Percentiles rank a stretch among this genome's conserved stretches.
Conservation (phyloP, 179 eudicot species). For the Camellia oleifera region DNA sequence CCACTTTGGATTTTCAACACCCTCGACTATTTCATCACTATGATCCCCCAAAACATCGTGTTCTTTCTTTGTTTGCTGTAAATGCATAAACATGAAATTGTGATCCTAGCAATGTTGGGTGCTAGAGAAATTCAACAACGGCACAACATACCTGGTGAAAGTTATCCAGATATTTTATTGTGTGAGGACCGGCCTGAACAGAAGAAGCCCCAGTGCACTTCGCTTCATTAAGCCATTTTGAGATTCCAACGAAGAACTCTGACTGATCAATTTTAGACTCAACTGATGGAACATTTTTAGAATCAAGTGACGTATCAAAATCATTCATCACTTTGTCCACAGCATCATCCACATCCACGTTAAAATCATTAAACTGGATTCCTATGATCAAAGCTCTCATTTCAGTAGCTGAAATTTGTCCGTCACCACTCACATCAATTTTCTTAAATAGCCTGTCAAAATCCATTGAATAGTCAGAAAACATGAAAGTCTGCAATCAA, state of each 20-base stretch:
- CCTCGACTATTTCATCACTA: slow-evolving; percentile 51
- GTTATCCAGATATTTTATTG: slow-evolving; percentile 37
- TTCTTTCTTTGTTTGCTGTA: slow-evolving; percentile 46
- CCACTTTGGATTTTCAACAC: slow-evolving; percentile 35
- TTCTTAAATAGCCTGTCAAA: slow-evolving; percentile 35
- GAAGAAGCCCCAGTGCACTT: slow-evolving; percentile 16
- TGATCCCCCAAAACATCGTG: slow-evolving; percentile 33
- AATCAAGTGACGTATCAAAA: slow-evolving; percentile 35
- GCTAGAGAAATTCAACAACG: neutral
- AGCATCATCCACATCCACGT: slow-evolving; percentile 35
- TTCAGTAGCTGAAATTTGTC: slow-evolving; percentile 34
- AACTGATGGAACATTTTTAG: slow-evolving; percentile 22
- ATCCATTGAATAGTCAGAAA: neutral
- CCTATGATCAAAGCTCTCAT: slow-evolving; percentile 45
- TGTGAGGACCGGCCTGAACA: slow-evolving; percentile 28
- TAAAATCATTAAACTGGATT: slow-evolving; percentile 34
- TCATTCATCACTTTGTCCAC: slow-evolving; percentile 35
- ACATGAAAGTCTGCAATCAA: neutral
- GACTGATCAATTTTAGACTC: slow-evolving; percentile 23
- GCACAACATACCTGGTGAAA: slow-evolving; percentile 46
- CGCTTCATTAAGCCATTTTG: slow-evolving; percentile 43
- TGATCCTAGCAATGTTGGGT: neutral
- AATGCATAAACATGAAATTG: neutral
- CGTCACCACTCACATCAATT: slow-evolving; percentile 35
- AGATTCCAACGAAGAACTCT: slow-evolving; percentile 37